phyloP scores from a whole-genome alignment of 2,329 filamentous ascomycete genomes.

The Aspergillus amoenus region DNA sequence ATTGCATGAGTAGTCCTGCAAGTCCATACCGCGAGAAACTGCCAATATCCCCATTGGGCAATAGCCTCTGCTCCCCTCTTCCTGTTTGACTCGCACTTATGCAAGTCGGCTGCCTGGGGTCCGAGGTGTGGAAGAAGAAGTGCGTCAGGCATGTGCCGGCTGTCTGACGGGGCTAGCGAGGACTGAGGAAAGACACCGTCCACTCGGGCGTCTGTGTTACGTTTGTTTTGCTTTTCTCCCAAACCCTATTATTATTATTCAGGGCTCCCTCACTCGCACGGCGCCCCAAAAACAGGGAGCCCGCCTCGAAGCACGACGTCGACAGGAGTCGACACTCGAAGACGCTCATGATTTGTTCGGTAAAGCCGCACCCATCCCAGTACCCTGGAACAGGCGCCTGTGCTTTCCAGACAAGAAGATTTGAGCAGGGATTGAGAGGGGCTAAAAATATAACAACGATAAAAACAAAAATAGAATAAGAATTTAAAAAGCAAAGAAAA shows the following conservation, averaged over 20 bases:
- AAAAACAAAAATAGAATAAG: background rate
- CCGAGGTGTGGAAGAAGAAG: background rate
- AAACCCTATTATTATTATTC: background rate
- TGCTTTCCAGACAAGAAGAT: conserved; percentile 4
- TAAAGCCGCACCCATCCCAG: conserved; percentile 10
- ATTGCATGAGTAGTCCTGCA: background rate
- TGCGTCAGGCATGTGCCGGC: background rate
- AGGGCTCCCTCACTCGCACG: too few relatives aligned
- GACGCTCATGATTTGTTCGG: background rate
- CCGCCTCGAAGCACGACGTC: background rate
- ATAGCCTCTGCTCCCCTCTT: background rate
- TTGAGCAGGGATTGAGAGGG: conserved; percentile 1
- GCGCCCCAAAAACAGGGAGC: background rate
- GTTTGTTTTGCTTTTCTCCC: background rate
- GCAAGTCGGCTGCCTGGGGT: background rate
- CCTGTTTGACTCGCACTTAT: background rate
- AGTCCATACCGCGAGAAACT: background rate
- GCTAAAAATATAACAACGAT: background rate
- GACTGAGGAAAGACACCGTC: background rate
- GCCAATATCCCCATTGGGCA: conserved; percentile 4
- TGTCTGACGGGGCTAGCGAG: background rate
- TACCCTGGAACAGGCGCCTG: conserved; percentile 21
- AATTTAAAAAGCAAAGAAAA: background rate
- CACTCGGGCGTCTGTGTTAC: background rate
- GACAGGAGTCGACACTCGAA: background rate